phyloP scores from a whole-genome alignment of 163 green algal species.

The Chlorella variabilis region DNA sequence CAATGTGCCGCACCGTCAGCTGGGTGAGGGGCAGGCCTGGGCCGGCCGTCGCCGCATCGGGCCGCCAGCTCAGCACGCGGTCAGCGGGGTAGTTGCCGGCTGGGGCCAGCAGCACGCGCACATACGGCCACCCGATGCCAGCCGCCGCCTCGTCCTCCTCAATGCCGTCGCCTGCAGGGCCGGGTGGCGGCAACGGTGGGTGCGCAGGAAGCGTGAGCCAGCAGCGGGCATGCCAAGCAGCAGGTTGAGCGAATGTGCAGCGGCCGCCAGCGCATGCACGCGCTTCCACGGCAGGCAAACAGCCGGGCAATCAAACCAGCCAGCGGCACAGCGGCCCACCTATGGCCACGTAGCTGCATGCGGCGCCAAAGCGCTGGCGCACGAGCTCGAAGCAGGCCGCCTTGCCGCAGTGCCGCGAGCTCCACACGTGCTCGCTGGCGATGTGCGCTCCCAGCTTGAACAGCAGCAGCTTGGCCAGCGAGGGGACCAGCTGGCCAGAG shows the following conservation, averaged over 20 bases:
- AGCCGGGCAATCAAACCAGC: no score
- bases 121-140: constrained; percentile 33
- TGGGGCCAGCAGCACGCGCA: constrained; percentile 38
- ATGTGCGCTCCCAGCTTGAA: constrained; percentile 44
- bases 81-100: constrained; percentile 9
- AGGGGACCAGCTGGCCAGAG: constrained; percentile 48
- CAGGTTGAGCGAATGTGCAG: not conserved
- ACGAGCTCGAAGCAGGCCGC: constrained; percentile 43
- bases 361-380: constrained; percentile 30
- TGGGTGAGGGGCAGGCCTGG: constrained; percentile 13
- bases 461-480: constrained; percentile 54
- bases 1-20: constrained; percentile 23
- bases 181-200: not conserved
- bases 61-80: constrained; percentile 9
- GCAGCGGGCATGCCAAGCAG: no score
- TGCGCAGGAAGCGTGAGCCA: no score
- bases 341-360: constrained; percentile 39
- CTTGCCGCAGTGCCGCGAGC: constrained; percentile 40
- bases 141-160: constrained; percentile 43
- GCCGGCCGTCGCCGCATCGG: constrained; percentile 19
- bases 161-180: constrained; percentile 34
- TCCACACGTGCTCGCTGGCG: constrained; percentile 38
- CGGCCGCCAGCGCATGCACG: no score
- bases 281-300: no score
- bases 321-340: no score